Evolutionary conservation across 345 rosid species (phyloP).

Genomic region (Arabis alpina): DNA sequence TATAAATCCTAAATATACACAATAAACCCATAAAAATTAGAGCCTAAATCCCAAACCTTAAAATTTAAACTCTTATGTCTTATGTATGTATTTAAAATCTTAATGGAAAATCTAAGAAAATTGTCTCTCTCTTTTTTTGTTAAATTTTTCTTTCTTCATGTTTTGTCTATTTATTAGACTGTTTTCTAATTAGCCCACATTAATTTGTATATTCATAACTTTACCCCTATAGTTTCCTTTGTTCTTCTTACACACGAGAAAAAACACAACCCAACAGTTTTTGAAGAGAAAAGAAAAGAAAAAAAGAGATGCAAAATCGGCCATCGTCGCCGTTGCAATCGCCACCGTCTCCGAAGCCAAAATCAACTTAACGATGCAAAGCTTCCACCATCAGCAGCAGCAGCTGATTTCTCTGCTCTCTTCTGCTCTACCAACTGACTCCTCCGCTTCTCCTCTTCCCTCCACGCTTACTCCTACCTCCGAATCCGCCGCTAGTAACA

Average conservation of each 20-base stretch:
- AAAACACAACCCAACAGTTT: slow-evolving; percentile 12
- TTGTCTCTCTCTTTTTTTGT: too few relatives aligned
- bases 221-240: slow-evolving; percentile 2
- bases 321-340: slow-evolving; percentile 38
- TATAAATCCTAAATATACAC: too few relatives aligned
- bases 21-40: too few relatives aligned
- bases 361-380: slow-evolving; percentile 52
- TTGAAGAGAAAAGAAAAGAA: not conserved
- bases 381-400: slow-evolving; percentile 77
- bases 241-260: not conserved
- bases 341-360: slow-evolving; percentile 29
- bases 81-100: too few relatives aligned
- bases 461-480: slow-evolving; percentile 15
- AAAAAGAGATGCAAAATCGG: slow-evolving; percentile 35
- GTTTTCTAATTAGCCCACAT: not conserved
- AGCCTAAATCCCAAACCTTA: too few relatives aligned
- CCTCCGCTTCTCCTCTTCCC: slow-evolving; percentile 40
- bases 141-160: too few relatives aligned
- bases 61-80: too few relatives aligned
- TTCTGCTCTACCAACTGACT: slow-evolving; percentile 70
- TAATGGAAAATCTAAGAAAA: too few relatives aligned
- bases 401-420: slow-evolving; percentile 80
- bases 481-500: slow-evolving; percentile 20
- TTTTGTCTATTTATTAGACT: too few relatives aligned
- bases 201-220: not conserved